Evolutionary conservation across 352 stramenopile genomes (phyloP).

Genomic region (Pythium insidiosum): DNA sequence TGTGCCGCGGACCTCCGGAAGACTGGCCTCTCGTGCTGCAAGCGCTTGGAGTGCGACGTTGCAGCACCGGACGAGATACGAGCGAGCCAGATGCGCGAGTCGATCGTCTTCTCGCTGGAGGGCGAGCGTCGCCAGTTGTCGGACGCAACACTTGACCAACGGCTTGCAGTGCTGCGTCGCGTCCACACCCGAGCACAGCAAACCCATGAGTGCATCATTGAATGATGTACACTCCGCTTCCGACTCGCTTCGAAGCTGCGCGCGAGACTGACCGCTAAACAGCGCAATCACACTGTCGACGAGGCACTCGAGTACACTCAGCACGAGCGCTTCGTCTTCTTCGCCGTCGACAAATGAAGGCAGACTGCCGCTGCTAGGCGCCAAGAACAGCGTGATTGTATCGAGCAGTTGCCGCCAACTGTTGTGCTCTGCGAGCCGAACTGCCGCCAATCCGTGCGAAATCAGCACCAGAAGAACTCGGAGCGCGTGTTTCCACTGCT

Average conservation of each 20-base stretch:
- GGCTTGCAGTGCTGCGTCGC: slow-evolving; percentile 43
- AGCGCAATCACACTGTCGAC: slow-evolving; percentile 62
- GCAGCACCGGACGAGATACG: slow-evolving; percentile 54
- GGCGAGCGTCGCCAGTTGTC: slow-evolving; percentile 64
- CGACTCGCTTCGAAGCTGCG: slow-evolving; percentile 13
- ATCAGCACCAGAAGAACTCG: slow-evolving; percentile 65
- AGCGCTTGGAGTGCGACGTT: slow-evolving; percentile 40
- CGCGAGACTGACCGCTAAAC: slow-evolving; percentile 17
- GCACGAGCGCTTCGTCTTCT: slow-evolving; percentile 69
- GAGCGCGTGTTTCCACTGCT: slow-evolving; percentile 76
- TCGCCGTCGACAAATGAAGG: slow-evolving; percentile 51
- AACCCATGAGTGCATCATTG: slow-evolving; percentile 35
- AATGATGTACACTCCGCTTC: slow-evolving; percentile 25
- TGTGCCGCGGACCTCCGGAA: background rate
- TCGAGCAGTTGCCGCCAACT: slow-evolving; percentile 51
- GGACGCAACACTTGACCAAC: slow-evolving; percentile 66
- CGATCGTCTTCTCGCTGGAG: slow-evolving; percentile 49
- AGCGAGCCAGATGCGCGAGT: slow-evolving; percentile 32
- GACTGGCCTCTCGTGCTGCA: slow-evolving; percentile 19
- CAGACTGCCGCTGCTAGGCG: slow-evolving; percentile 40
- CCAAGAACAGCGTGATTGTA: slow-evolving; percentile 55
- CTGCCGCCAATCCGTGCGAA: slow-evolving; percentile 51
- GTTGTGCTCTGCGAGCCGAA: slow-evolving; percentile 32
- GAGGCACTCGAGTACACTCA: slow-evolving; percentile 69
- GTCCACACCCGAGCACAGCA: slow-evolving; percentile 59